Evolutionary conservation across 176 grass and related monocot genomes (phyloP), one percentile per base, ranked within the genome.

Genomic region (Aegilops umbellulata): DNA sequence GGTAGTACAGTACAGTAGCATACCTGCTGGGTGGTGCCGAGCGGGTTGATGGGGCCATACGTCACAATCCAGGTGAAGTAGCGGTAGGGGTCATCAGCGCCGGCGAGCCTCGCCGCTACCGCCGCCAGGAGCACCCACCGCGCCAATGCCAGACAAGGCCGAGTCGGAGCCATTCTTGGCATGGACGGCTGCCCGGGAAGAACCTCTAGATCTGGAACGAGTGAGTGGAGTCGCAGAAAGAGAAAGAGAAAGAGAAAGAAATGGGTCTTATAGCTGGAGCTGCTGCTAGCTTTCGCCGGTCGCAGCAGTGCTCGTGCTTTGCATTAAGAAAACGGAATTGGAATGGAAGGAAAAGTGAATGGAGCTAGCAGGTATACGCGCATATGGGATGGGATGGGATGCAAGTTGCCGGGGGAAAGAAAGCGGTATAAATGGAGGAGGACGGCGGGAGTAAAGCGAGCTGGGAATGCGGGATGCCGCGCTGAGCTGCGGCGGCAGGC

Each of bases 41-140:
- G 96, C 29, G 96, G 93, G 78, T 27, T 73, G 90, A 95, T 92
- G 39, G 81, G 72, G 3, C 96, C 96, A 44, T 95, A 95, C 3
- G 91, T 91, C 20, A 98, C 88, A 0, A 74, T 92, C 96, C 96
- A 98, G 58, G 92, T 95, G 85, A 91, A 95, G 70, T 78, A 98
- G 4, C 92, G 89, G 88, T 98, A 98, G 14, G 96, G 96, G 74
- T 98, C 93, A 4, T 95, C 96, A 39, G 91, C 91, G 65, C 10
- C 76, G 82, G 77, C 84, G 81, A 89, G 80, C 10, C 41, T 24
- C 36, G 7, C 29, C 20, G 51, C 80, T 32, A 74, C 11, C 10
- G 41, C 41, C 41, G 41, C 41, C 25, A 20, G 31, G 8, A 30
- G 15, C 24, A 44, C 46, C 25, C 72, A 75, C 14, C 65, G 60